Conservation (phyloP, 306 rosid genomes). For the Alnus rubra region DNA sequence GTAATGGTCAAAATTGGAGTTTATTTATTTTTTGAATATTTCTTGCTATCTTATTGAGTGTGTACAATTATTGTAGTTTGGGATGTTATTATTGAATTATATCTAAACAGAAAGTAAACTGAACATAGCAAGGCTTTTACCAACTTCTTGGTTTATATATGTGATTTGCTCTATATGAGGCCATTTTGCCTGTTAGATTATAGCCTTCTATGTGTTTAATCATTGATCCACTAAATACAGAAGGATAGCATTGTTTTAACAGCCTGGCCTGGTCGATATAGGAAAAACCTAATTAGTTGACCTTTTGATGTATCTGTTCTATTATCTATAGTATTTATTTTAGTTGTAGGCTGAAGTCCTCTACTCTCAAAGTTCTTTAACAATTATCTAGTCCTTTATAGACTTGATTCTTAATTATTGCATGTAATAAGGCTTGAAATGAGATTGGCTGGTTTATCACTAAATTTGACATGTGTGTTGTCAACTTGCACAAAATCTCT, state of each 20-base stretch:
- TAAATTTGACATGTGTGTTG: not conserved
- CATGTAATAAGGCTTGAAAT: not conserved
- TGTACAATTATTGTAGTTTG: not conserved
- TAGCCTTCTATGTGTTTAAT: not conserved
- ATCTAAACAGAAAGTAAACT: not conserved
- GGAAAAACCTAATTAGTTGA: not conserved
- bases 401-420: not conserved
- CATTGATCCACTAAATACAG: not conserved
- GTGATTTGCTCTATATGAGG: not conserved
- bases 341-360: not conserved
- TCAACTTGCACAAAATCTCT: not conserved
- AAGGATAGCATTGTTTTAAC: not conserved
- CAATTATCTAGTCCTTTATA: not conserved
- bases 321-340: not conserved
- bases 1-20: slow-evolving; percentile 38
- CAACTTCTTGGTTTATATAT: not conserved
- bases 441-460: not conserved
- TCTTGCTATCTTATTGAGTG: not conserved
- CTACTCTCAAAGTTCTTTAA: not conserved
- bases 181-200: not conserved
- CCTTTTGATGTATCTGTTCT: not conserved
- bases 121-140: not conserved
- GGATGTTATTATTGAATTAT: not conserved
- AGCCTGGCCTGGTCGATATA: not conserved
- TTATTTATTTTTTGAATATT: not conserved